Evolutionary conservation across 202 grass and related monocot species (phyloP), one percentile per base, ranked within the genome.

Genomic region (Schoenoplectus triqueter): DNA sequence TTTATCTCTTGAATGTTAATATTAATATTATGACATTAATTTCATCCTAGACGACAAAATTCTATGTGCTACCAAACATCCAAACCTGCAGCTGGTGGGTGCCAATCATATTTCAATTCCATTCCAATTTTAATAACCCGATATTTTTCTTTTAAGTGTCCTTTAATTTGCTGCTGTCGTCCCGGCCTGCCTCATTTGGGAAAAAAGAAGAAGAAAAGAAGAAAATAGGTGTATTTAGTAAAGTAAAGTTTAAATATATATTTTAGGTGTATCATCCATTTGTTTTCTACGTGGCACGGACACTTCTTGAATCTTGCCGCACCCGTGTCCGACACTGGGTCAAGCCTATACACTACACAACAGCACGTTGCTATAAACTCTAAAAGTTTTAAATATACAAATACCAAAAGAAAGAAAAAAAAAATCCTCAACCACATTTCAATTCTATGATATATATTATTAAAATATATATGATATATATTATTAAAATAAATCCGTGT

Each of bases 31-130:
- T 73, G n/a, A 50, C 19, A 51, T 74, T 13, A 75, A 55, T 54
- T 55, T 31, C 4, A 49, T 52, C 47, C 19, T 14, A 49, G 19
- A 55, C 72, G 49, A 75, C 72, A 54, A 75, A 54, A 55, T 75
- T 75, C 9, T 55, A 55, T 48, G 49, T 75, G 48, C 3, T 52
- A 74, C 47, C 31, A 31, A 31, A 31, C 31, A 11, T 10, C 55
- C 19, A 13, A 75, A 54, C 72, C 1, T 55, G 20, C 19, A 9
- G 45, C 2, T 31, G 72, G 49, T 54, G 72, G 67, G 49, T 75
- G 54, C 72, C 63, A 65, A 74, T 47, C 17, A 75, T 49, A 75
- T 75, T 19, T 22, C 72, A 75, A 48, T 72, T 48, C 44, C 69
- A 48, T 72, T 46, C 44, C 7, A 72, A 18, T 10, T 72, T 48